A percentile compares a stretch with the other conserved stretches of the same genome.
phyloP scores from a whole-genome alignment of 805 yeast species.

The Lipomyces mesembrius region DNA sequence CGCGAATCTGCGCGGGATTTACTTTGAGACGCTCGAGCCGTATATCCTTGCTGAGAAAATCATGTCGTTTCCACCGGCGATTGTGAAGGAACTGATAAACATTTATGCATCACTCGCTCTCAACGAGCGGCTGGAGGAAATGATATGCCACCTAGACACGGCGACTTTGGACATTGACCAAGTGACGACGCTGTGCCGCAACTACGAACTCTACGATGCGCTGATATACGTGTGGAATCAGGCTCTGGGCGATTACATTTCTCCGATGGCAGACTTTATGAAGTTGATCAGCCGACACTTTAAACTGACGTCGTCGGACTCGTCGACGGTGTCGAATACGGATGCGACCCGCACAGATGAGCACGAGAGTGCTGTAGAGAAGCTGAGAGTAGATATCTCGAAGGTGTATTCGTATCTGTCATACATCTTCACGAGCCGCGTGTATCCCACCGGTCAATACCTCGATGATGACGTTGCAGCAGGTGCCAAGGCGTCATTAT shows the following conservation, averaged over 20 bases:
- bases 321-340: conserved; percentile 29
- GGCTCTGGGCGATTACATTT: conserved; percentile 67
- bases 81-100: conserved; percentile 66
- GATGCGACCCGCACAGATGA: conserved; percentile 32
- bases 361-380: conserved; percentile 2
- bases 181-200: conserved; percentile 64
- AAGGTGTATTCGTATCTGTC: conserved; percentile 66
- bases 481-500: conserved; percentile 57
- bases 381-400: conserved; percentile 22
- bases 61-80: conserved; percentile 59
- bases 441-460: conserved; percentile 71
- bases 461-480: conserved; percentile 48
- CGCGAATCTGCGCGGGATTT: conserved; percentile 47
- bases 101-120: conserved; percentile 51
- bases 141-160: conserved; percentile 72
- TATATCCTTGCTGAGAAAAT: conserved; percentile 57
- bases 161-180: conserved; percentile 75
- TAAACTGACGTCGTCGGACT: background rate
- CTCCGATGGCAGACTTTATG: conserved; percentile 70
- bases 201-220: conserved; percentile 63
- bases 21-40: conserved; percentile 59
- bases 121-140: conserved; percentile 62
- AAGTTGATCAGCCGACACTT: conserved; percentile 39
- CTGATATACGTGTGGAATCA: conserved; percentile 72
- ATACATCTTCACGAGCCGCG: conserved; percentile 73